phyloP scores from a whole-genome alignment of 305 asterid genomes.

The Caryopteris hybrid region DNA sequence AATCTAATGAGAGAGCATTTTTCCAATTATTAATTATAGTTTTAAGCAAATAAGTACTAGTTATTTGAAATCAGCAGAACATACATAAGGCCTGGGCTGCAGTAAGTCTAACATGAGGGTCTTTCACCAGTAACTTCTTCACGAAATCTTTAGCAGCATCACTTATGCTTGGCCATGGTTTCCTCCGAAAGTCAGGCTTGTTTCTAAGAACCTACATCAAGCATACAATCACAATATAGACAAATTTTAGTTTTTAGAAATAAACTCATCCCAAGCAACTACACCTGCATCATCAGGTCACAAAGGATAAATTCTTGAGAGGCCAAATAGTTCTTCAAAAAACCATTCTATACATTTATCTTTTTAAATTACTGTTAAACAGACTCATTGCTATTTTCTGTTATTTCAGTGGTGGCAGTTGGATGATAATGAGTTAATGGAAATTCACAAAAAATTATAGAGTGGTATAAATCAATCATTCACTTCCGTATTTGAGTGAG shows the following conservation, averaged over 20 bases:
- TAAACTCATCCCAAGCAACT: not conserved
- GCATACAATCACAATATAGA: not conserved
- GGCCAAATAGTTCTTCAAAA: not conserved
- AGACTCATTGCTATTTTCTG: not conserved
- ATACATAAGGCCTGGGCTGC: conserved; percentile 97
- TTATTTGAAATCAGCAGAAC: conserved; percentile 21
- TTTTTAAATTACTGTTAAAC: not conserved
- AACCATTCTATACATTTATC: not conserved
- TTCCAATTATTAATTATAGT: not conserved
- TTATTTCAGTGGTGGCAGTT: not conserved
- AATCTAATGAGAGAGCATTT: not conserved
- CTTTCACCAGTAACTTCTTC: conserved; percentile 76
- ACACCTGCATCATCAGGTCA: not conserved
- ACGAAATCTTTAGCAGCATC: conserved; percentile 85
- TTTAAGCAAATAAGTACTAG: not conserved
- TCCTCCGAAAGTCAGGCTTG: conserved; percentile 89
- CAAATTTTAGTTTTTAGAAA: not conserved
- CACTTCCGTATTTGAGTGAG: not conserved
- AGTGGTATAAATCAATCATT: not conserved
- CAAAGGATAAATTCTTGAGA: not conserved
- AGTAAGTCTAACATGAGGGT: conserved; percentile 92
- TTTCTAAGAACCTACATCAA: conserved; percentile 67
- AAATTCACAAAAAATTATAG: not conserved
- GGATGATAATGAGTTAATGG: not conserved
- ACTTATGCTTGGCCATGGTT: conserved; percentile 89